Conservation (phyloP, 768 basidiomycete species). For the Tricholoma saponaceum region DNA sequence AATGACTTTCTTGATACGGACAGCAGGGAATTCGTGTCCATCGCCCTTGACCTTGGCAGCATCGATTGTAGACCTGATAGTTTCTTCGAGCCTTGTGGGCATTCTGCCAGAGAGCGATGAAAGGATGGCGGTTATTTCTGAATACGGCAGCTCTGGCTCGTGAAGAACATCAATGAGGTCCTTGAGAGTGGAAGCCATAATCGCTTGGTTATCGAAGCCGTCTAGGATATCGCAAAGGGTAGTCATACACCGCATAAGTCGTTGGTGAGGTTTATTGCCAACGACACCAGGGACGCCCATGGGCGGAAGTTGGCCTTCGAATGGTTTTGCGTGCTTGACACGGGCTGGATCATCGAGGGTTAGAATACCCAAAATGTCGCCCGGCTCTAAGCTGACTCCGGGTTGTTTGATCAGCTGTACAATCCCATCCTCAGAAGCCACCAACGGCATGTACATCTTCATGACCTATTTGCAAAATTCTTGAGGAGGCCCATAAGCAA, state of each 20-base stretch:
- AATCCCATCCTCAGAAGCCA: conserved; percentile 89
- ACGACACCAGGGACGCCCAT: conserved; percentile 84
- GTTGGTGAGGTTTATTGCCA: conserved; percentile 90
- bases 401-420: conserved; percentile 98
- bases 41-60: conserved; percentile 66
- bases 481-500: conserved; percentile 1
- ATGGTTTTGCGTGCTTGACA: conserved; percentile 98
- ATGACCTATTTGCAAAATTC: conserved; percentile 55
- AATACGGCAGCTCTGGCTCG: conserved; percentile 84
- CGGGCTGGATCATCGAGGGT: conserved; percentile 94
- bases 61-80: conserved; percentile 76
- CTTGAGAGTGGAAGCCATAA: conserved; percentile 84
- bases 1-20: conserved; percentile 79
- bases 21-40: conserved; percentile 85
- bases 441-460: conserved; percentile 99
- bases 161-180: conserved; percentile 80
- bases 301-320: conserved; percentile 87
- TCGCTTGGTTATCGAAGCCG: conserved; percentile 94
- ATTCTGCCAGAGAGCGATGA: conserved; percentile 91
- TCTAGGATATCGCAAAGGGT: conserved; percentile 89
- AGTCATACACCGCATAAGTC: conserved; percentile 65
- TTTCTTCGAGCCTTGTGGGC: conserved; percentile 86
- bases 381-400: conserved; percentile 93
- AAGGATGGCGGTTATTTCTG: conserved; percentile 78
- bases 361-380: conserved; percentile 95